These are phyloP conservation scores for Backusella psychrophila DNA, from an alignment of 192 early-diverging fungal genomes.

Conservation along the genomic window DNA sequence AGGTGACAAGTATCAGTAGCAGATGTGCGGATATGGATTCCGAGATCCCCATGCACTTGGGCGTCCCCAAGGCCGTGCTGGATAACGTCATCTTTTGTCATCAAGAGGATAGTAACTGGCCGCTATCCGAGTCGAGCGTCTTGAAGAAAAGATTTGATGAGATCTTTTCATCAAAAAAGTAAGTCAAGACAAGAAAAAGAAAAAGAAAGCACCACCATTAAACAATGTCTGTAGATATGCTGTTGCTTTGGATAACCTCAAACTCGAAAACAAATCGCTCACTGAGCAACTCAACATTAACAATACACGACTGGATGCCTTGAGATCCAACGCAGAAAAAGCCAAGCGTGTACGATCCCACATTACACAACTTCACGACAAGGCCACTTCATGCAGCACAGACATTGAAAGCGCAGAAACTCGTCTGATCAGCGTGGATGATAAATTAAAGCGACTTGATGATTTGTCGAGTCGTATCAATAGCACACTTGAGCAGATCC, in stretches of 20 bases:
- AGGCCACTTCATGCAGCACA: neutral
- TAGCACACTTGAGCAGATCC: neutral
- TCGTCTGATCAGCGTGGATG: neutral
- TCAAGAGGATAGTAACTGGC: constrained; percentile 98
- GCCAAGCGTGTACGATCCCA: neutral
- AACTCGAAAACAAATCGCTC: constrained; percentile 54
- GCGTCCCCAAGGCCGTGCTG: constrained; percentile 87
- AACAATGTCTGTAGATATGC: neutral
- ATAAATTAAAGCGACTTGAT: neutral
- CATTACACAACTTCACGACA: neutral
- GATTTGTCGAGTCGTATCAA: neutral
- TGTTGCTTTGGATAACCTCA: neutral
- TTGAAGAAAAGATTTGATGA: constrained; percentile 99
- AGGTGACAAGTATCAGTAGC: constrained; percentile 65
- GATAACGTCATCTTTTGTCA: constrained; percentile 99
- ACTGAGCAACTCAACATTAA: constrained; percentile 48
- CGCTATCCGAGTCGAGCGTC: constrained; percentile 78
- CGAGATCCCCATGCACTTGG: constrained; percentile 81
- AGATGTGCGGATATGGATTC: constrained; percentile 86
- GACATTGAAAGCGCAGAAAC: neutral
- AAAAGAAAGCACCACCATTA: neutral
- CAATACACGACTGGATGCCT: neutral
- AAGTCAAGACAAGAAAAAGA: constrained; percentile 1
- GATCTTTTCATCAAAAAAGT: constrained; percentile 91
- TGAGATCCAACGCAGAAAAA: neutral